These are phyloP conservation scores for Benincasa hispida DNA, from an alignment of 306 rosid genomes.

Conservation along the genomic window DNA sequence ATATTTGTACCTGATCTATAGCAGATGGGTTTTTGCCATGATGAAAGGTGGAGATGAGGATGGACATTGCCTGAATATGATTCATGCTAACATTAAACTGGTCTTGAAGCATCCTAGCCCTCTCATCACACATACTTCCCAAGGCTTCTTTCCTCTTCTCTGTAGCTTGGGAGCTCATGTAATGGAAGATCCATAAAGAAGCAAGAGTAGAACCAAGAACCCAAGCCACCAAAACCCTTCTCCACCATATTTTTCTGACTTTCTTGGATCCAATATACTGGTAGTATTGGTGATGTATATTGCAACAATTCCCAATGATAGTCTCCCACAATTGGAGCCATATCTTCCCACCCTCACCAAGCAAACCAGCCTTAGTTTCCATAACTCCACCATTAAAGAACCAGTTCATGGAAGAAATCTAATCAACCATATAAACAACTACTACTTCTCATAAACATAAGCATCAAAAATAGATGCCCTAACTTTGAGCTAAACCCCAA, in stretches of 20 bases:
- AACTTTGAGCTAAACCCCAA: slow-evolving; percentile 64
- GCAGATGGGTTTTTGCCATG: slow-evolving; percentile 77
- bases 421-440: slow-evolving; percentile 32
- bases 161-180: slow-evolving; percentile 47
- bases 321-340: slow-evolving; percentile 67
- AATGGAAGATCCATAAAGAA: slow-evolving; percentile 46
- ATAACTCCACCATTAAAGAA: slow-evolving; percentile 37
- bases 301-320: slow-evolving; percentile 25
- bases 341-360: slow-evolving; percentile 41
- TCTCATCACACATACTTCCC: slow-evolving; percentile 91
- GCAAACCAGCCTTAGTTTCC: slow-evolving; percentile 50
- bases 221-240: slow-evolving; percentile 48
- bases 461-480: slow-evolving; percentile 75
- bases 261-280: slow-evolving; percentile 47
- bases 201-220: slow-evolving; percentile 42
- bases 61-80: slow-evolving; percentile 95
- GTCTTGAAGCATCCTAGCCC: slow-evolving; percentile 94
- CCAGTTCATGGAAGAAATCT: slow-evolving; percentile 44
- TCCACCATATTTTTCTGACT: slow-evolving; percentile 39
- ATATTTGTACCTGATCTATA: slow-evolving; percentile 62
- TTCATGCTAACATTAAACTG: slow-evolving; percentile 96
- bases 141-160: slow-evolving; percentile 86
- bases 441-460: slow-evolving; percentile 39
- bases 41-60: slow-evolving; percentile 82
- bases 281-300: slow-evolving; percentile 37